Conservation (phyloP, 176 grass and related monocot genomes). For the Sorghum bicolor region Sorghum_bicolor_NCBIv3 NC_012878.2:40068501-40069000, state of each 20-base stretch:
- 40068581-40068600: background rate
- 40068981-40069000: slow-evolving; percentile 5
- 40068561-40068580: background rate
- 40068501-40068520: background rate
- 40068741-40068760: slow-evolving; percentile 1
- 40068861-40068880: slow-evolving; percentile 83
- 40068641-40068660: slow-evolving; percentile 1
- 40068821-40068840: slow-evolving; percentile 72
- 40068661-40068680: background rate
- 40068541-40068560: background rate
- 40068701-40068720: background rate
- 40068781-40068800: slow-evolving; percentile 25
- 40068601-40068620: background rate
- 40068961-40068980: slow-evolving; percentile 34
- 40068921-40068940: slow-evolving; percentile 94
- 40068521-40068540: background rate
- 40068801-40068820: background rate
- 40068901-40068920: slow-evolving; percentile 79
- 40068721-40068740: background rate
- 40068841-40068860: slow-evolving; percentile 83
- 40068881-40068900: slow-evolving; percentile 92
- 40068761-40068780: slow-evolving; percentile 6
- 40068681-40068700: background rate
- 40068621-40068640: background rate
- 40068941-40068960: slow-evolving; percentile 79